These are phyloP conservation scores for Chlorella sp. DNA, from an alignment of 139 green algal genomes.

Conservation along the genomic window DNA sequence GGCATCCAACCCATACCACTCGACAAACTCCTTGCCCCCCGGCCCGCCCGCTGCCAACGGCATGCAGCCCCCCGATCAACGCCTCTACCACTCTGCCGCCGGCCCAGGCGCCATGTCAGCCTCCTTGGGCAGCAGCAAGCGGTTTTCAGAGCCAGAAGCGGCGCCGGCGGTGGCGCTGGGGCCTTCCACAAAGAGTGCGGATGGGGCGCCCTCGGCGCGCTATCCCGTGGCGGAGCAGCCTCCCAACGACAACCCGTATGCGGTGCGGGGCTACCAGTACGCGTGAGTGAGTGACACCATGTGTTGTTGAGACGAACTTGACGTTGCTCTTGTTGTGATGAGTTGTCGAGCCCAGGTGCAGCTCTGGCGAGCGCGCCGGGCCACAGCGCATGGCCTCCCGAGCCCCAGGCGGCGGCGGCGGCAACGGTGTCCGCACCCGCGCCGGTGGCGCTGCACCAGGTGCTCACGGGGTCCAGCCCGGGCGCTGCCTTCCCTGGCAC, in stretches of 20 bases:
- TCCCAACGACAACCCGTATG: conserved; percentile 21
- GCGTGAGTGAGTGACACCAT: too few relatives aligned
- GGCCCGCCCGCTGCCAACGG: background rate
- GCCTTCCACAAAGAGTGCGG: background rate
- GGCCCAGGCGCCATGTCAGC: background rate
- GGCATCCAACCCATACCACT: conserved; percentile 24
- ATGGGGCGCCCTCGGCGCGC: background rate
- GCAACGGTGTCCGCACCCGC: background rate
- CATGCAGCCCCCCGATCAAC: background rate
- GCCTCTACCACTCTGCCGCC: background rate
- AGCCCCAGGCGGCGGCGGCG: too few relatives aligned
- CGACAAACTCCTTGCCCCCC: background rate
- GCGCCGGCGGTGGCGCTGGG: background rate
- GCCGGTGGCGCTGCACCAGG: too few relatives aligned
- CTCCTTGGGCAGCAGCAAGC: conserved; percentile 17
- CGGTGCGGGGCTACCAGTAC: conserved; percentile 2
- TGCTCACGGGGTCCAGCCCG: too few relatives aligned
- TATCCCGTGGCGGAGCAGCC: conserved; percentile 7
- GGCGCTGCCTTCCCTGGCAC: too few relatives aligned
- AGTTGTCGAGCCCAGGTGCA: background rate
- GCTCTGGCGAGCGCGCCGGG: background rate
- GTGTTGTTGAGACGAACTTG: background rate
- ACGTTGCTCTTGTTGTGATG: too few relatives aligned
- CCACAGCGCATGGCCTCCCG: background rate
- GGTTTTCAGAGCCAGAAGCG: conserved; percentile 14